Base-by-base conservation (phyloP, 1,284 basidiomycete genomes). In the Ceratobasidium theobromae region DNA sequence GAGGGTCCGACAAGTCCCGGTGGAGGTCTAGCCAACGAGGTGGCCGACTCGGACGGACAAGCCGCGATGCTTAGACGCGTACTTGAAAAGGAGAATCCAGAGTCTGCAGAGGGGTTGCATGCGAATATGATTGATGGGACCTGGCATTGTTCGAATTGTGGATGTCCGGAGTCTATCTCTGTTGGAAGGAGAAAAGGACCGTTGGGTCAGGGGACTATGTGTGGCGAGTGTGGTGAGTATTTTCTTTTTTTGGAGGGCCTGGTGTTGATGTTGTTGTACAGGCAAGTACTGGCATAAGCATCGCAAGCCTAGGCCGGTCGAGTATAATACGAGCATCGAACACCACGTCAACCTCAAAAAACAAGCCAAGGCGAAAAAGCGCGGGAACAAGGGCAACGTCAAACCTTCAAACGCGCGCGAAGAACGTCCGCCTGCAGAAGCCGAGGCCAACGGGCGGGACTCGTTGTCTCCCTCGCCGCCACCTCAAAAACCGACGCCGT, bases 101-200 rank as follows among this genome's bases (percentile, higher is more conserved):
- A 91, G 75, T 90, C 85, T 72, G 86, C 84, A 32, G 89, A 91
- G 72, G 87, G 88, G 6, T 88, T 91, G 73, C 91, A 91, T 72
- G 81, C 86, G 45, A 91, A 92, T 73, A 81, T 85, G 72, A 89
- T 94, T 72, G 79, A 93, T 72, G 92, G 91, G 0, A 81, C 88
- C 2, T 96, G 93, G 93, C 91, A 93, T 77, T 96, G 93, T 75
- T 92, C 89, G 46, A 94, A 94, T 73, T 95, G 88, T 70, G 93
- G 93, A 18, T 90, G 90, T 73, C 93, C 94, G 0, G 93, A 93
- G 73, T 84, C 79, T 70, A 86, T 95, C 62, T 89, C 93, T 1
- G 80, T 93, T 57, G 91, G 93, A 8, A 80, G 89, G 69, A 81
- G 91, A 71, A 95, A 95, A 75, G 94, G 94, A 1, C 93, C 92